Evolutionary conservation across 768 basidiomycete species (phyloP).

Genomic region (Psilocybe sp.): DNA sequence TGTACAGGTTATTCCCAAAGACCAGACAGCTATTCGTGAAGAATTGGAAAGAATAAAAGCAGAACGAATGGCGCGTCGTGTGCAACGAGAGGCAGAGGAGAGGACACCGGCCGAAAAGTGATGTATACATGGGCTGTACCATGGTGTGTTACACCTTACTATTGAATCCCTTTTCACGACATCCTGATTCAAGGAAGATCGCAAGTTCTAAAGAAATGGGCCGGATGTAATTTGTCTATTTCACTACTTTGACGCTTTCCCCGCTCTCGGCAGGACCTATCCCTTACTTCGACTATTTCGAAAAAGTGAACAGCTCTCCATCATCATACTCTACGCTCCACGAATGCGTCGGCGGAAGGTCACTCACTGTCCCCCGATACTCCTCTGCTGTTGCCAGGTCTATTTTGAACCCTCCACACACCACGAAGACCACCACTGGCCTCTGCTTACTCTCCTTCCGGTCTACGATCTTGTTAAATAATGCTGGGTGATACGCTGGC

Average conservation of each 20-base stretch:
- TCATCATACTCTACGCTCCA: conserved; percentile 41
- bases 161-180: too few species aligned
- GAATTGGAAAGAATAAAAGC: conserved; percentile 73
- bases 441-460: conserved; percentile 22
- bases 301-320: conserved; percentile 32
- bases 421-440: conserved; percentile 55
- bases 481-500: conserved; percentile 55
- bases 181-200: too few species aligned
- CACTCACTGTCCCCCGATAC: conserved; percentile 40
- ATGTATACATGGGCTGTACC: not conserved
- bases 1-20: conserved; percentile 57
- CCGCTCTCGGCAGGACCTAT: not conserved
- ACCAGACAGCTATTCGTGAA: conserved; percentile 60
- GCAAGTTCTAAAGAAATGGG: not conserved
- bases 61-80: conserved; percentile 47
- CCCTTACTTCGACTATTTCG: conserved; percentile 6
- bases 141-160: not conserved
- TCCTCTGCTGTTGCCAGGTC: conserved; percentile 50
- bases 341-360: conserved; percentile 21
- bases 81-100: conserved; percentile 38
- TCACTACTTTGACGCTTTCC: not conserved
- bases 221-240: not conserved
- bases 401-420: conserved; percentile 72
- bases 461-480: conserved; percentile 55
- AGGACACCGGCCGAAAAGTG: conserved; percentile 18